A percentile compares a stretch with the other conserved stretches of the same genome.
These are phyloP conservation scores for Hyphodiscus sp. DNA, from an alignment of 2,329 filamentous ascomycete genomes.

Conservation along the genomic window DNA sequence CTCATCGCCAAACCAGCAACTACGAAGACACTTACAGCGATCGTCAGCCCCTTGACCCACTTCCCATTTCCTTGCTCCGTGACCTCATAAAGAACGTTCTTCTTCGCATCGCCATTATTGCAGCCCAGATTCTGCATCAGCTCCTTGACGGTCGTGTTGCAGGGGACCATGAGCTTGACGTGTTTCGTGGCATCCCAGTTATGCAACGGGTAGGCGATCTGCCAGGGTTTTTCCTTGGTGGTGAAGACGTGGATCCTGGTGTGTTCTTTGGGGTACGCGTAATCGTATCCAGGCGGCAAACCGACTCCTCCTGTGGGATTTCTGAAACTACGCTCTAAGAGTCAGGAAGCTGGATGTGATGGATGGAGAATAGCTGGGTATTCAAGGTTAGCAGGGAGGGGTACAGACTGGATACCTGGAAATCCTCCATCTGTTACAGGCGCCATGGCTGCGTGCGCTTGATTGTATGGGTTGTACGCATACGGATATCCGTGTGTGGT, in stretches of 20 bases:
- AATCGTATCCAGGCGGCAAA: constrained; percentile 57
- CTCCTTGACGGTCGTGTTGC: constrained; percentile 46
- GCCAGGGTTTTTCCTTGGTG: constrained; percentile 43
- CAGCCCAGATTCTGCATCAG: constrained; percentile 55
- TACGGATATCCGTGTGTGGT: neutral
- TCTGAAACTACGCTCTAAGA: constrained; percentile 32
- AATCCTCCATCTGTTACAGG: constrained; percentile 27
- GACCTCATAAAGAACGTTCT: constrained; percentile 53
- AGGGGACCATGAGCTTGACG: constrained; percentile 44
- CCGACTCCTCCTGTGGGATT: constrained; percentile 52
- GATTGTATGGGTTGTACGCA: neutral
- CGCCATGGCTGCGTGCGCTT: constrained; percentile 4
- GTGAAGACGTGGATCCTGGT: constrained; percentile 55
- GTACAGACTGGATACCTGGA: constrained; percentile 40
- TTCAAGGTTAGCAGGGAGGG: too few species aligned
- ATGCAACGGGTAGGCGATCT: constrained; percentile 33
- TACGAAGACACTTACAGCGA: constrained; percentile 21
- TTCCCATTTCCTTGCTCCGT: constrained; percentile 47
- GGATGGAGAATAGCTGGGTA: too few species aligned
- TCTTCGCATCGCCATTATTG: constrained; percentile 40
- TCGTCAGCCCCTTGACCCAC: constrained; percentile 52
- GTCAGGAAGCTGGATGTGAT: too few species aligned
- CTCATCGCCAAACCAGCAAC: neutral
- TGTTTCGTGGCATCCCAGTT: constrained; percentile 38
- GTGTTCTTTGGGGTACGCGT: constrained; percentile 52